Evolutionary conservation across 495 filamentous ascomycete genomes (phyloP).

Genomic region (Penicillium dipodomyicola): DNA sequence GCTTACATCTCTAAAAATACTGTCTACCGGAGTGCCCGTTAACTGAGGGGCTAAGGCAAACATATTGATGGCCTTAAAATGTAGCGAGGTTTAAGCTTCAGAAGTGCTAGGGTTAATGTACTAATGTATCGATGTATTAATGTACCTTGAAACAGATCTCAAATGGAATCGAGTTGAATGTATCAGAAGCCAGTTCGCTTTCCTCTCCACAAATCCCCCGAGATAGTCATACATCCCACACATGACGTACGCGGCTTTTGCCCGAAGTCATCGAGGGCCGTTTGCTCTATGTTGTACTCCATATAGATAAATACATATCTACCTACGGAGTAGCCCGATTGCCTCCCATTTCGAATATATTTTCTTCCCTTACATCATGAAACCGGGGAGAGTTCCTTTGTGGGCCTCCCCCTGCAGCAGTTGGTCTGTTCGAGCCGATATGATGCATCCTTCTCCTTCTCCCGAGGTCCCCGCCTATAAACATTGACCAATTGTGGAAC

Average conservation of each 20-base stretch:
- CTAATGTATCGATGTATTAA: not conserved
- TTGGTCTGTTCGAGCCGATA: slow-evolving; percentile 4
- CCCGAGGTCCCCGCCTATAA: not conserved
- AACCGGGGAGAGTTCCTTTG: slow-evolving; percentile 8
- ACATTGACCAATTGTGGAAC: not conserved
- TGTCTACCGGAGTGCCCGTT: not conserved
- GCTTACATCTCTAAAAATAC: not conserved
- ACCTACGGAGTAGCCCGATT: not conserved
- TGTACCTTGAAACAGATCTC: not conserved
- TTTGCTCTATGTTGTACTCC: not conserved
- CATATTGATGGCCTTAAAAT: not conserved
- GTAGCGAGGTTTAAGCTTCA: not conserved
- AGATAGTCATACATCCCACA: not conserved
- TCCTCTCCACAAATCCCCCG: slow-evolving; percentile 1
- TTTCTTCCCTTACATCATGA: slow-evolving; percentile 2
- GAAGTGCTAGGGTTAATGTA: not conserved
- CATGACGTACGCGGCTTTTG: slow-evolving; percentile 11
- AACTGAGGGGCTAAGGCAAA: not conserved
- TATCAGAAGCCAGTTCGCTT: not conserved
- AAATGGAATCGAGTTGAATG: not conserved
- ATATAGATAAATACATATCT: not conserved
- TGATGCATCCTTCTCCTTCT: slow-evolving; percentile 4
- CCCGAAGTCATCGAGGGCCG: not conserved
- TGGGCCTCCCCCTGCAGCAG: slow-evolving; percentile 14
- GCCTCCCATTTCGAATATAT: not conserved